Base-by-base conservation (phyloP, 2,329 filamentous ascomycete genomes). In the Claviceps maximensis region DNA sequence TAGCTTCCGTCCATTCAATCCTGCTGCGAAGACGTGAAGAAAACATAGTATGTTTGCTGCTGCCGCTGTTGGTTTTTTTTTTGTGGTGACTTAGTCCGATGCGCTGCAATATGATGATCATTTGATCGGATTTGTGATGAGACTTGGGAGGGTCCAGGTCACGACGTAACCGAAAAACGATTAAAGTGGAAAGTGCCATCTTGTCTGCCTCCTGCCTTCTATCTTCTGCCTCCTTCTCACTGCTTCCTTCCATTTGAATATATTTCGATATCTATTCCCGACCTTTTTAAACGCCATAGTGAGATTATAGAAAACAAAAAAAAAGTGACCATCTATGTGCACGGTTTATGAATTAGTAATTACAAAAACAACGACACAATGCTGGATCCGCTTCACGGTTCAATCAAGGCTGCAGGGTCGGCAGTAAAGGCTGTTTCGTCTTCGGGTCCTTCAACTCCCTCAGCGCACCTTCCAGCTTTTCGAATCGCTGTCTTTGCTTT, bases 391-490 rank as follows among this genome's bases (percentile, higher is more conserved):
- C 31, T 51, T 51, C 47, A 50, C 23, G 57, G 45, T 13, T 68
- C 49, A 67, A 52, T 51, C 47, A 50, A 31, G 57, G 45, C 9
- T 68, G 67, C 49, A 68, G 52, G 19, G 61, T 65, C 29, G 75
- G 71, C 25, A 80, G 60, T 46, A 81, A 59, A 2, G 78, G 76
- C 60, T 73, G 68, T 57, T 80, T 79, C 40, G 77, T 79, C 65
- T 77, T 80, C 23, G 77, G 76, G 46, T 81, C 77, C 58, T 72
- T 75, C 57, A 77, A 67, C 5, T 66, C 66, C 57, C 74, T 69
- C 51, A 82, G 60, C 15, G 76, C 74, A 47, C 76, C 72, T 63
- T 83, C 79, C 50, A 84, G 63, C 50, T 71, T 65, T 49, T 75
- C 66, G 40, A 82, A 71, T 27, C 79, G 69, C 54, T 72, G 69